These are phyloP conservation scores for Oryza meyeriana DNA, from an alignment of 176 grass and related monocot genomes.

Conservation along the genomic window DNA sequence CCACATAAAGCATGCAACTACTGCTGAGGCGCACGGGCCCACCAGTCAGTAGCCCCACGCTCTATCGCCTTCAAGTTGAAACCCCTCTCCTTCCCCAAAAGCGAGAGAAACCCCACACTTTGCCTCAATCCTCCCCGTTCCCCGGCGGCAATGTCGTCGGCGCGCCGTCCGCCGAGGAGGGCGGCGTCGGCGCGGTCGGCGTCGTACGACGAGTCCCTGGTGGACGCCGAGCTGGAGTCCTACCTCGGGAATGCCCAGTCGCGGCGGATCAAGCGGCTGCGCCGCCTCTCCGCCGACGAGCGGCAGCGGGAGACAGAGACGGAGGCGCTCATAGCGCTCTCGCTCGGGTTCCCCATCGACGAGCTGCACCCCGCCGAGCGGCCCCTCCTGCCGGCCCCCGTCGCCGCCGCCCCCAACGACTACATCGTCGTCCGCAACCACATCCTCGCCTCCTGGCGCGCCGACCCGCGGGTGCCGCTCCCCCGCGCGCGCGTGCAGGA, in stretches of 20 bases:
- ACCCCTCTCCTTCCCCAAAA: not conserved
- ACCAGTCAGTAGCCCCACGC: not conserved
- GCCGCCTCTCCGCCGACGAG: constrained; percentile 54
- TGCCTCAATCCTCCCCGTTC: too few species aligned
- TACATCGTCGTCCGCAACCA: constrained; percentile 95
- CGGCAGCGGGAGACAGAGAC: constrained; percentile 89
- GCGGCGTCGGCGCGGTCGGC: constrained; percentile 26
- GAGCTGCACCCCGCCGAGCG: constrained; percentile 54
- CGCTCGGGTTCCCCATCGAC: constrained; percentile 83
- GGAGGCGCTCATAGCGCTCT: constrained; percentile 86
- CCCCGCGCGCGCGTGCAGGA: constrained; percentile 57
- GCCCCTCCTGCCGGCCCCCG: constrained; percentile 24
- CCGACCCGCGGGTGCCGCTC: constrained; percentile 59
- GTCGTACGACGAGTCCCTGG: constrained; percentile 82
- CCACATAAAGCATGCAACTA: not conserved
- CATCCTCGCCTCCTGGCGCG: constrained; percentile 88
- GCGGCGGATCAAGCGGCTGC: constrained; percentile 45
- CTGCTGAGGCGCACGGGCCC: not conserved
- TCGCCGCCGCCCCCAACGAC: constrained; percentile 61
- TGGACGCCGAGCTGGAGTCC: constrained; percentile 54
- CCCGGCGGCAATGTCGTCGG: constrained; percentile 10
- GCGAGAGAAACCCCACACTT: not conserved
- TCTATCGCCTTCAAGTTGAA: too few species aligned
- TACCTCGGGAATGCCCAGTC: constrained; percentile 52
- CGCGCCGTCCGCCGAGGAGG: constrained; percentile 25